Conservation (phyloP, 2,329 filamentous ascomycete genomes). For the Elsinoe fawcettii region DNA sequence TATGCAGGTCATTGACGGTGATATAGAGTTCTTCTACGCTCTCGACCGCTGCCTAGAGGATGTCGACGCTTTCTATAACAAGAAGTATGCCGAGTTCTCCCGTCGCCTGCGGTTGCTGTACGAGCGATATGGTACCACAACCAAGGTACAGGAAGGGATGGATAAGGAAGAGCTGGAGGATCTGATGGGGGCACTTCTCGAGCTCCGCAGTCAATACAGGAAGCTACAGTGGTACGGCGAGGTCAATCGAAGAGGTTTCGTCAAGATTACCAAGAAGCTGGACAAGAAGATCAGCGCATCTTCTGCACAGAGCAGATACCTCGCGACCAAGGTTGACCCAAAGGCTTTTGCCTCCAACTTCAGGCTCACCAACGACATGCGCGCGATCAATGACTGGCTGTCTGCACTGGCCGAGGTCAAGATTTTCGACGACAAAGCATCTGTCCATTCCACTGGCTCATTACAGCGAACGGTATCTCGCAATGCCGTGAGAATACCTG, state of each 20-base stretch:
- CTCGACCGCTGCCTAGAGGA: constrained; percentile 96
- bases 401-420: constrained; percentile 72
- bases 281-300: constrained; percentile 84
- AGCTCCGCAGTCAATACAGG: constrained; percentile 76
- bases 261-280: constrained; percentile 98
- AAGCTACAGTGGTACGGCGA: constrained; percentile 98
- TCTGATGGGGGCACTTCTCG: constrained; percentile 79
- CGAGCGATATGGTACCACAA: constrained; percentile 72
- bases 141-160: constrained; percentile 61
- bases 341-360: constrained; percentile 76
- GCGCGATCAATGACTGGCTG: constrained; percentile 82
- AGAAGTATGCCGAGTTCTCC: constrained; percentile 78
- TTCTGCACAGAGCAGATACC: constrained; percentile 73
- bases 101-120: constrained; percentile 79
- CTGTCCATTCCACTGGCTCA: constrained; percentile 60
- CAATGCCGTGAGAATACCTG: constrained; percentile 63
- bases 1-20: constrained; percentile 22
- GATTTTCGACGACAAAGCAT: constrained; percentile 64
- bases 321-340: constrained; percentile 83
- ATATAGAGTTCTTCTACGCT: constrained; percentile 86
- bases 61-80: constrained; percentile 95
- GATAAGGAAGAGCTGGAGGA: constrained; percentile 89
- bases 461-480: constrained; percentile 70
- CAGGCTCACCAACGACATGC: constrained; percentile 51
- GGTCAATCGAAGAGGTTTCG: constrained; percentile 87